phyloP scores from a whole-genome alignment of 805 yeast species.

The Starmerella floricola region DNA sequence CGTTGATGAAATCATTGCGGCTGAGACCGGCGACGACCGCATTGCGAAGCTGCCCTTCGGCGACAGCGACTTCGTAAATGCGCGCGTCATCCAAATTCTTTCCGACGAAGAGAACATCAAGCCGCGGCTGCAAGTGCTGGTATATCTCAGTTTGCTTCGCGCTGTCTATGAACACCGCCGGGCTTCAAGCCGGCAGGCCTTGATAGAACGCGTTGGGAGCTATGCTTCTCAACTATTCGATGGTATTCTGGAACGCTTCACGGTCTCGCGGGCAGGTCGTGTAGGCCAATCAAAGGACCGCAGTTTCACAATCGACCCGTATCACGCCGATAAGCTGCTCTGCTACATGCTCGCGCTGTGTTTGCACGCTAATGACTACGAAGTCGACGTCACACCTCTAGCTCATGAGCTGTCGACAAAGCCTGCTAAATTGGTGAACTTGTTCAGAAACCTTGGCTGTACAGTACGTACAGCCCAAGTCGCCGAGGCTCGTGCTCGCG shows the following conservation, averaged over 20 bases:
- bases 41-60: conserved; percentile 51
- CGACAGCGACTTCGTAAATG: conserved; percentile 45
- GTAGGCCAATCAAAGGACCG: conserved; percentile 66
- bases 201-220: conserved; percentile 45
- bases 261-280: conserved; percentile 47
- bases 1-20: conserved; percentile 45
- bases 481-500: conserved; percentile 29
- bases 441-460: conserved; percentile 78
- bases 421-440: conserved; percentile 53
- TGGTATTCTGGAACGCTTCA: conserved; percentile 58
- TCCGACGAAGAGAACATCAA: conserved; percentile 38
- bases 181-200: conserved; percentile 42
- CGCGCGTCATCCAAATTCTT: conserved; percentile 28
- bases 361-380: conserved; percentile 63
- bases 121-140: conserved; percentile 39
- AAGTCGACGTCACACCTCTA: conserved; percentile 64
- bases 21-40: conserved; percentile 38
- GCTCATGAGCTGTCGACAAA: conserved; percentile 76
- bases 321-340: conserved; percentile 71
- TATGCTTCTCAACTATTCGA: conserved; percentile 67
- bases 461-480: conserved; percentile 52
- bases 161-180: conserved; percentile 72
- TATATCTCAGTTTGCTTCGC: conserved; percentile 64
- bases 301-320: conserved; percentile 75
- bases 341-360: conserved; percentile 64